Base-by-base conservation (phyloP, 441 rosid genomes). In the Arabidopsis hybrid region DNA sequence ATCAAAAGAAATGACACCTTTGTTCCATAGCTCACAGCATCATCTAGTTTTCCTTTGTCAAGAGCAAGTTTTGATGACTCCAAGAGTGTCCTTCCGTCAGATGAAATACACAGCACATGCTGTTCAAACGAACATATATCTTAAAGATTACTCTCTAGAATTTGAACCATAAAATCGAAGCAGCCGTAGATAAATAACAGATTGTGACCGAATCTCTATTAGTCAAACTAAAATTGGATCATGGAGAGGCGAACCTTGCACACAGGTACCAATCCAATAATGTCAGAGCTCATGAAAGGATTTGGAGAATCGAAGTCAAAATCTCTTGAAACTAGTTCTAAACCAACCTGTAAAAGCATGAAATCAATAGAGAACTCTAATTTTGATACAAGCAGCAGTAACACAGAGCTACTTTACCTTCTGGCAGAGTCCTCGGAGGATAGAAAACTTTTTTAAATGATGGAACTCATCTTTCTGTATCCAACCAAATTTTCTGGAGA, bases 41-140 rank as follows among this genome's bases (percentile, higher is more conserved):
- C 96, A 66, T 91, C 97, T 62, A 93, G 81, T 73, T 93, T 91
- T 80, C 95, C 96, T 81, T 93, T 88, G 78, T 91, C 96, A 81
- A 91, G 98, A 70, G 97, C 91, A 55, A 84, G 67, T 84, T 93
- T 91, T 56, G 97, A 90, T 73, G 96, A 88, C 85, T 93, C 98
- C 75, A 93, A 70, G 61, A 88, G 83, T 35, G 87, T 85, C 64
- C 89, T 80, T 60, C 96, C 92, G 75, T 91, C 96, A 16, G 90
- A 86, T 34, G 98, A 93, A 73, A 89, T 85, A 83, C 93, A 93
- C 69, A 82, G 89, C 68, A 86, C 96, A 83, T 87, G 84, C 98
- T 90, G 87, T 35, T 45, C 71, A 62, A 71, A 72, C 67, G 38
- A 74, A 67, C 65, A 87, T 71, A 52, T 69, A 70, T 64, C 60